Evolutionary conservation across 345 rosid species (phyloP).

Genomic region (Lumnitzera racemosa): DNA sequence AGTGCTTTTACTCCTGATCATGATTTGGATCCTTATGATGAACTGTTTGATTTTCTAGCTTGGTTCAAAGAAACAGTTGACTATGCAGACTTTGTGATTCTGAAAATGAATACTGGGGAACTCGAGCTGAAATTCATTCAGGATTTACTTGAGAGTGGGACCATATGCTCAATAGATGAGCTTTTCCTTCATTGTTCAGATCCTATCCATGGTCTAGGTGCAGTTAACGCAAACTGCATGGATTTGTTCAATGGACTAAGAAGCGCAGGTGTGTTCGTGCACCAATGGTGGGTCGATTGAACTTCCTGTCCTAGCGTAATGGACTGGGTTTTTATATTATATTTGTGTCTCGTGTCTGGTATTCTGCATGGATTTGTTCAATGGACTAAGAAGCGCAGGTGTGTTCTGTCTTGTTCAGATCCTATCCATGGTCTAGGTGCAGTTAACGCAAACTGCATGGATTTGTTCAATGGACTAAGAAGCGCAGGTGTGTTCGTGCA

Average conservation of each 20-base stretch:
- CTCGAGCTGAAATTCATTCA: conserved; percentile 51
- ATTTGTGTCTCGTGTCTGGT: background rate
- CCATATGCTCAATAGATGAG: conserved; percentile 72
- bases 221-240: conserved; percentile 32
- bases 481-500: conserved; percentile 71
- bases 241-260: conserved; percentile 55
- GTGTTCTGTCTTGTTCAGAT: conserved; percentile 48
- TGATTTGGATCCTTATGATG: conserved; percentile 47
- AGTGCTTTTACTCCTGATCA: conserved; percentile 14
- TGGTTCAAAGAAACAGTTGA: conserved; percentile 79
- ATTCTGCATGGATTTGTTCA: conserved; percentile 25
- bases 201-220: conserved; percentile 16
- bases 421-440: conserved; percentile 17
- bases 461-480: conserved; percentile 55
- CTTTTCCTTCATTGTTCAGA: conserved; percentile 60
- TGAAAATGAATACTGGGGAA: conserved; percentile 68
- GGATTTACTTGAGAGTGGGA: conserved; percentile 52
- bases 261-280: conserved; percentile 67
- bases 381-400: conserved; percentile 59
- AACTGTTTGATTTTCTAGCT: conserved; percentile 55
- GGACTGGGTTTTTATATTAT: background rate
- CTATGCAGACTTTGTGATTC: conserved; percentile 62
- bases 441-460: conserved; percentile 33
- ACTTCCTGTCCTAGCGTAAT: background rate
- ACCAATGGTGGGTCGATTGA: conserved; percentile 76